Conservation (phyloP, 108 stramenopile species). For the Discostella pseudostelligera region DNA sequence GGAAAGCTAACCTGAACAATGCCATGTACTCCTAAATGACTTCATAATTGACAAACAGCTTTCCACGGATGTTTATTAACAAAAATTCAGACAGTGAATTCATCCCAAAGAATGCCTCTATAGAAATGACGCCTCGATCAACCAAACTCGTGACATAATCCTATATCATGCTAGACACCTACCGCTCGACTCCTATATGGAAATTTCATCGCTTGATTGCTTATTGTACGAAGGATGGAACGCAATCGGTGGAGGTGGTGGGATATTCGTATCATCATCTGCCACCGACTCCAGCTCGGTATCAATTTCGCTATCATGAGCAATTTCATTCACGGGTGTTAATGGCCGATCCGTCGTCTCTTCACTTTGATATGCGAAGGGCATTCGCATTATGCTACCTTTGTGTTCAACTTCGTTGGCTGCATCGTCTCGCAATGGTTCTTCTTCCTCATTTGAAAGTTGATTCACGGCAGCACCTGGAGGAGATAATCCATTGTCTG, state of each 20-base stretch:
- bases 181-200: too few relatives aligned
- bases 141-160: too few relatives aligned
- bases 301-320: slow-evolving; percentile 44
- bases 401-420: background rate
- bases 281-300: slow-evolving; percentile 35
- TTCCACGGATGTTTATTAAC: slow-evolving; percentile 2
- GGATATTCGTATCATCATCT: slow-evolving; percentile 26
- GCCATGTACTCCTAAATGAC: background rate
- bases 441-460: slow-evolving; percentile 3
- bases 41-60: slow-evolving; percentile 2
- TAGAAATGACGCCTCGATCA: too few relatives aligned
- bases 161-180: too few relatives aligned
- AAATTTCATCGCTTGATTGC: slow-evolving; percentile 23
- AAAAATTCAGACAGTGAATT: background rate
- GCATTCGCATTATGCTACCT: slow-evolving; percentile 12
- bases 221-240: slow-evolving; percentile 5
- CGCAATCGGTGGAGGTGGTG: slow-evolving; percentile 33
- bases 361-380: background rate
- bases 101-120: background rate
- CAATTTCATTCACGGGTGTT: slow-evolving; percentile 24
- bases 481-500: background rate
- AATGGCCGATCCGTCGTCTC: slow-evolving; percentile 12
- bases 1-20: background rate
- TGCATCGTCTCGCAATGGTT: too few relatives aligned
- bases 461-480: slow-evolving; percentile 12